Evolutionary conservation across 257 asterid species (phyloP).

Genomic region (Plectranthus barbatus): DNA sequence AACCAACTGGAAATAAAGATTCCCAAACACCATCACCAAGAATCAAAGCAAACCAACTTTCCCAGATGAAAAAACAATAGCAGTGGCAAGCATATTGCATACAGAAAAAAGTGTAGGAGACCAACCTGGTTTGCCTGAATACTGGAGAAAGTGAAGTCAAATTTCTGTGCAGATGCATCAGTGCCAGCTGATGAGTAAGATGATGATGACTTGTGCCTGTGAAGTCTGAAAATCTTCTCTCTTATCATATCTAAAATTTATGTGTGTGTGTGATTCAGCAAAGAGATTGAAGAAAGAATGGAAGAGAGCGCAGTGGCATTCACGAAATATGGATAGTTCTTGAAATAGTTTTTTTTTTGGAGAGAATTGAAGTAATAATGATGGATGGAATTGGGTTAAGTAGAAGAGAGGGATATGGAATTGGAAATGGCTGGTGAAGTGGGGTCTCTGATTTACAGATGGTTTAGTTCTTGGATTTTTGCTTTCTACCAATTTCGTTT

Average conservation of each 20-base stretch:
- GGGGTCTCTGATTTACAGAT: conserved; percentile 23
- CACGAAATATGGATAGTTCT: not conserved
- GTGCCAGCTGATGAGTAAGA: conserved; percentile 5
- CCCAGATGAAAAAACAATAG: not conserved
- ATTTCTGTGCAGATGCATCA: conserved; percentile 26
- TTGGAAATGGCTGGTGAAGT: conserved; percentile 7
- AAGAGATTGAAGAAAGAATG: not conserved
- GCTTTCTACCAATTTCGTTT: not conserved
- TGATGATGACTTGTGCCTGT: conserved; percentile 28
- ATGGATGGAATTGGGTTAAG: conserved; percentile 12
- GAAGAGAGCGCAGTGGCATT: not conserved
- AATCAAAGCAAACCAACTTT: not conserved
- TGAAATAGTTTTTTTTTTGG: conserved; percentile 4
- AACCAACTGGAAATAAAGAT: not conserved
- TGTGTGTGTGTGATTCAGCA: not conserved
- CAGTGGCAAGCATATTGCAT: not conserved
- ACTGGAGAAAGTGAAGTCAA: conserved; percentile 34
- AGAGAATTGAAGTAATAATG: conserved; percentile 17
- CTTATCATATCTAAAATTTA: conserved; percentile 20
- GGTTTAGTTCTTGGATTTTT: conserved; percentile 12
- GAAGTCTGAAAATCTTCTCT: conserved; percentile 37
- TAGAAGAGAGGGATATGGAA: not conserved
- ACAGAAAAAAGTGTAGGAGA: not conserved
- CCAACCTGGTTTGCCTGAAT: conserved; percentile 34
- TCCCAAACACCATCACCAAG: not conserved